Evolutionary conservation across 345 rosid species (phyloP).

Genomic region (Physaria fendleri): DNA sequence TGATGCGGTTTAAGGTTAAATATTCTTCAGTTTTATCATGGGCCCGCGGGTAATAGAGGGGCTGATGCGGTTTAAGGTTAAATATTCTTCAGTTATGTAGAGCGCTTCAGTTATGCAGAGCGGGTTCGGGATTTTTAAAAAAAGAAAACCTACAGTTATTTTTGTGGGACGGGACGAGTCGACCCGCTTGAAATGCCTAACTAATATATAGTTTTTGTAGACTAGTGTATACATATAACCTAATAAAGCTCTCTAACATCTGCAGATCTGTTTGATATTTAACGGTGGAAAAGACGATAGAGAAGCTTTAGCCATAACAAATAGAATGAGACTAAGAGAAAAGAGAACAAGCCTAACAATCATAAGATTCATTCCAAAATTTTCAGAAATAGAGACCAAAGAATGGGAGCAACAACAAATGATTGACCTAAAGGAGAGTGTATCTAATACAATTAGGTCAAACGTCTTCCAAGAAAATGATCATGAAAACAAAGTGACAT

Average conservation of each 20-base stretch:
- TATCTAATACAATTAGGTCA: neutral
- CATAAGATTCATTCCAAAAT: conserved; percentile 15
- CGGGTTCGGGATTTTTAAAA: no score
- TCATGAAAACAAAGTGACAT: conserved; percentile 8
- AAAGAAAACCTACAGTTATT: no score
- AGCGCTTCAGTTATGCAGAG: no score
- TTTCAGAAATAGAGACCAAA: neutral
- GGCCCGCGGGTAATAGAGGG: no score
- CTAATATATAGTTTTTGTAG: neutral
- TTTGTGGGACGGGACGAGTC: no score
- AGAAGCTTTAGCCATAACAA: conserved; percentile 34
- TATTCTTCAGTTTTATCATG: no score
- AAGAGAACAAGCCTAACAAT: conserved; percentile 23
- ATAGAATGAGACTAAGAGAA: conserved; percentile 20
- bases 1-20: no score
- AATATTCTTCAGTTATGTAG: no score
- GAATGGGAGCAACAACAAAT: conserved; percentile 13
- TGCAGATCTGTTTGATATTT: conserved; percentile 29
- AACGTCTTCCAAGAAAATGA: neutral
- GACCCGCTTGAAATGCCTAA: no score
- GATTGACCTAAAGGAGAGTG: conserved; percentile 23
- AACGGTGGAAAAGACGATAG: conserved; percentile 38
- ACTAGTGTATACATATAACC: neutral
- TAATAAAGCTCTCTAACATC: neutral
- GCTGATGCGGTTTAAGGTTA: no score